Evolutionary conservation across 495 filamentous ascomycete genomes (phyloP), one percentile per base, ranked within the genome.

Genomic region (Parathielavia hyrcaniae): DNA sequence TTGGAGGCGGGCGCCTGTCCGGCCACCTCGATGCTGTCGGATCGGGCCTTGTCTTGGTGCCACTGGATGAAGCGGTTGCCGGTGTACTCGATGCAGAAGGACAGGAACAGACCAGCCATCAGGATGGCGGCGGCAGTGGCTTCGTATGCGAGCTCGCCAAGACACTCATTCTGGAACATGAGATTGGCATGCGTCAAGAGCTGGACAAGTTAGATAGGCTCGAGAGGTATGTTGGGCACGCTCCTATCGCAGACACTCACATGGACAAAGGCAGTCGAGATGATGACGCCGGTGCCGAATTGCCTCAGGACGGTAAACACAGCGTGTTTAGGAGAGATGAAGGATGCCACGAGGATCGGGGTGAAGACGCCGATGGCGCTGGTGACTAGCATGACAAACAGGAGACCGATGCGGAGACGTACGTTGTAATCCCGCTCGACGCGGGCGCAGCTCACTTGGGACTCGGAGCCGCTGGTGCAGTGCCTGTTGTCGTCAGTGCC

Each of bases 261-360:
- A 64, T 90, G 86, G 19, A 89, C 71, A 53, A 88, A 87, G 14
- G 83, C 85, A 0, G 86, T 90, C 5, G 86, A 76, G 45, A 89
- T 75, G 57, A 90, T 83, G 20, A 89, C 80, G 2, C 87, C 87
- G 0, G 87, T 88, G 7, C 87, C 86, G 56, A 90, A 89, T 57
- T 90, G 86, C 61, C 86, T 82, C 30, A 87, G 73, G 13, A 79
- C 62, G 22, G 49, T 52, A 17, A 52, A 52, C 3, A 52, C 35
- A 17, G 34, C 11, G 39, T 58, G 55, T 5, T 22, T 51, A 1
- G 52, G 32, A 5, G 55, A 58, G 23, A 58, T 11, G 26, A 22
- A 58, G 10, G 41, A 46, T 3, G 49, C 49, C 5, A 52, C 35
- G 0, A 52, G 49, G 49, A 52, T 52, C 19, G n/a, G 79, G 79